Evolutionary conservation across 352 stramenopile genomes (phyloP).

Genomic region (Phytophthora capsici): DNA sequence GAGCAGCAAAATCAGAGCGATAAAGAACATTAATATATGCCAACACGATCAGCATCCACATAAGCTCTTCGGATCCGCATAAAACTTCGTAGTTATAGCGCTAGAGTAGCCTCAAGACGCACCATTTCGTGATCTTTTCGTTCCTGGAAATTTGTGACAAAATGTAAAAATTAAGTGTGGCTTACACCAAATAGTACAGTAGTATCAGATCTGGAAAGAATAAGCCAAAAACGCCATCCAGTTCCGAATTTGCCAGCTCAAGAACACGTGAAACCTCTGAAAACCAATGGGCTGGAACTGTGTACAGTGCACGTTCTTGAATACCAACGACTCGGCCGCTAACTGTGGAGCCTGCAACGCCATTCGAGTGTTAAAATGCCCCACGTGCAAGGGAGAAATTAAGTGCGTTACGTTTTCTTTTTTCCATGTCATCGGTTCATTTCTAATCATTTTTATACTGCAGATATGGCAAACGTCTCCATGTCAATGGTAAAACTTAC

Average conservation of each 20-base stretch:
- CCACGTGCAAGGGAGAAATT: conserved; percentile 43
- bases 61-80: not conserved
- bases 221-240: conserved; percentile 9
- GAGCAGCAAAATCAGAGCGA: not conserved
- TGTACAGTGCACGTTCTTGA: conserved; percentile 52
- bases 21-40: conserved; percentile 4
- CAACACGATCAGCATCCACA: not conserved
- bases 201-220: conserved; percentile 26
- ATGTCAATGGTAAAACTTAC: conserved; percentile 47
- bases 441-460: conserved; percentile 11
- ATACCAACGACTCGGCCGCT: conserved; percentile 39
- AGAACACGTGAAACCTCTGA: conserved; percentile 8
- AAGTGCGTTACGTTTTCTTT: conserved; percentile 22
- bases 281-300: conserved; percentile 46
- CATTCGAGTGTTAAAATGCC: conserved; percentile 49
- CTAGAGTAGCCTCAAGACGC: conserved; percentile 2
- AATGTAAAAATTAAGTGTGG: not conserved
- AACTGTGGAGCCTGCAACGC: conserved; percentile 52
- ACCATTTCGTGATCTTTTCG: conserved; percentile 36
- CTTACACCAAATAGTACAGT: conserved; percentile 6
- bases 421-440: conserved; percentile 1
- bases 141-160: conserved; percentile 12
- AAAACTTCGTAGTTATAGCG: not conserved
- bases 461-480: conserved; percentile 49
- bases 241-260: conserved; percentile 22